A percentile compares a stretch with the other conserved stretches of the same genome.
Evolutionary conservation across 2,329 filamentous ascomycete species (phyloP).

Genomic region (Phoma sp.): DNA sequence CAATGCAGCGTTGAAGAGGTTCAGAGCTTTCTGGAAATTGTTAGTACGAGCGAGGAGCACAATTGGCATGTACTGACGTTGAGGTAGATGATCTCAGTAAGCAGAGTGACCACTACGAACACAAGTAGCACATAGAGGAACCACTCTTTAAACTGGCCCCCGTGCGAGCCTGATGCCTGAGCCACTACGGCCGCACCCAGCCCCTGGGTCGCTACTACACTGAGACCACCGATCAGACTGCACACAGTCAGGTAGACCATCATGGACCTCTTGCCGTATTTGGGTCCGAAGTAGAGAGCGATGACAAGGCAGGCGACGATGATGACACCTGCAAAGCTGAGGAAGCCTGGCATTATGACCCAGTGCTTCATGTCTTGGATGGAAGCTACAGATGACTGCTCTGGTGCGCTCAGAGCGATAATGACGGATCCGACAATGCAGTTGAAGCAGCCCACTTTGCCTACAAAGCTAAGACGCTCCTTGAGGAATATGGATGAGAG

Average conservation of each 20-base stretch:
- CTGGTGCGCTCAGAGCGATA: conserved; percentile 91
- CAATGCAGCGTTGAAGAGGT: conserved; percentile 93
- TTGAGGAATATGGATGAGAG: conserved; percentile 95
- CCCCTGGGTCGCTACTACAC: conserved; percentile 93
- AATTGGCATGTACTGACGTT: conserved; percentile 70
- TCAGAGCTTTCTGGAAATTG: conserved; percentile 86
- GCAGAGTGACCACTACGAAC: conserved; percentile 85
- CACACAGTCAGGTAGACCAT: conserved; percentile 96
- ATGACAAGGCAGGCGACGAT: conserved; percentile 74
- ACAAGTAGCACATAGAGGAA: conserved; percentile 91
- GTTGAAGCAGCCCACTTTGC: conserved; percentile 93
- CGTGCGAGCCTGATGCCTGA: conserved; percentile 73
- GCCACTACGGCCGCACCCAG: conserved; percentile 89
- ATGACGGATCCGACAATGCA: conserved; percentile 93
- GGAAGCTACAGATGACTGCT: conserved; percentile 79
- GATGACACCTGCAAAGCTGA: conserved; percentile 83
- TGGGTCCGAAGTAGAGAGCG: conserved; percentile 80
- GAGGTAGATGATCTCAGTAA: conserved; percentile 93
- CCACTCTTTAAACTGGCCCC: conserved; percentile 93
- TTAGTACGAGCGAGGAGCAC: conserved; percentile 35
- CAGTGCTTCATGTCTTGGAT: conserved; percentile 93
- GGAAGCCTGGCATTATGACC: conserved; percentile 84
- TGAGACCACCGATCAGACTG: conserved; percentile 90
- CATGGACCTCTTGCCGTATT: conserved; percentile 97
- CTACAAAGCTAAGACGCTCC: conserved; percentile 91